Evolutionary conservation across 1,284 basidiomycete genomes (phyloP).

Genomic region (Agaricales sp.): DNA sequence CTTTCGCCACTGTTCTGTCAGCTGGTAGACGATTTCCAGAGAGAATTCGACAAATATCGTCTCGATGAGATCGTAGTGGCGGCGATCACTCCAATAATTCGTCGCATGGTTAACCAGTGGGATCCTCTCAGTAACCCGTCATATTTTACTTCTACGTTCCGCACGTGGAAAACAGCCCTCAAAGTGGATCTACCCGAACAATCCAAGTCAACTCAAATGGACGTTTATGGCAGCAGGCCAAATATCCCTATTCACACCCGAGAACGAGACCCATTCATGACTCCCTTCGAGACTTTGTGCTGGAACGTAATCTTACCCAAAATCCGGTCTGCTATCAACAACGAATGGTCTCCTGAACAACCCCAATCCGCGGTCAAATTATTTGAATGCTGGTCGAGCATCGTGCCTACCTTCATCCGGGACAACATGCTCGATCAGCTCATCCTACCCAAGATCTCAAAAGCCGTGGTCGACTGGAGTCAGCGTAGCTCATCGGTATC

Average conservation of each 20-base stretch:
- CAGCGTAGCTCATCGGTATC: constrained; percentile 45
- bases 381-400: constrained; percentile 80
- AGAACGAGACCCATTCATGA: constrained; percentile 53
- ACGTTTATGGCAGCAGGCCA: constrained; percentile 43
- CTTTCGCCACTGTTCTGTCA: constrained; percentile 66
- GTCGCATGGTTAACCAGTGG: constrained; percentile 60
- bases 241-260: constrained; percentile 13
- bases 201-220: constrained; percentile 34
- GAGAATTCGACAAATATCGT: constrained; percentile 72
- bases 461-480: constrained; percentile 81
- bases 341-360: constrained; percentile 78
- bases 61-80: constrained; percentile 91
- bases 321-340: constrained; percentile 87
- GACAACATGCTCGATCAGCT: constrained; percentile 97
- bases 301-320: constrained; percentile 95
- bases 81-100: constrained; percentile 75
- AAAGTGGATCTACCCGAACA: constrained; percentile 39
- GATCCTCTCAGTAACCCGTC: constrained; percentile 61
- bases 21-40: constrained; percentile 59
- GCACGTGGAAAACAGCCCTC: constrained; percentile 59
- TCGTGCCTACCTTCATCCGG: constrained; percentile 83
- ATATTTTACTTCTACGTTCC: constrained; percentile 52
- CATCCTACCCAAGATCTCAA: constrained; percentile 83
- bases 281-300: constrained; percentile 87
- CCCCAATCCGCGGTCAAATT: constrained; percentile 73